Percentiles rank a stretch among this genome's conserved stretches.
These are phyloP conservation scores for Rhodotorula sp. DNA, from an alignment of 1,284 basidiomycete genomes.

Conservation along the genomic window DNA sequence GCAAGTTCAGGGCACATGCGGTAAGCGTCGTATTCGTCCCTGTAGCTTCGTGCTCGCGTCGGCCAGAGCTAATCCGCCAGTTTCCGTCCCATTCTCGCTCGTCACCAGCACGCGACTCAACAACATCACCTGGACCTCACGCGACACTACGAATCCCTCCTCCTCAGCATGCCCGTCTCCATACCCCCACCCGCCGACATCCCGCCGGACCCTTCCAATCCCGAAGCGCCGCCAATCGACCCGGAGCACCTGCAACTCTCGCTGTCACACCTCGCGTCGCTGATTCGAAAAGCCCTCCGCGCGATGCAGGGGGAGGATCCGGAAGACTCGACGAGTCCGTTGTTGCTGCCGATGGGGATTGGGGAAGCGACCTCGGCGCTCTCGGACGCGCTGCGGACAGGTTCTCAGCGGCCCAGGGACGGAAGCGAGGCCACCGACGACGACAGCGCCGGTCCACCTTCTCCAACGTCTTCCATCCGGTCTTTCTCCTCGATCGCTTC, in stretches of 20 bases:
- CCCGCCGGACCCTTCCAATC: slow-evolving; percentile 61
- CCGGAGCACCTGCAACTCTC: slow-evolving; percentile 59
- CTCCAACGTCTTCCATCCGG: slow-evolving; percentile 11
- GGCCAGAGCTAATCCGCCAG: no score
- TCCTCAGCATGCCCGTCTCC: slow-evolving; percentile 69
- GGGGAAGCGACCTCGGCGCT: slow-evolving; percentile 4
- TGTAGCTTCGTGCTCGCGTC: no score
- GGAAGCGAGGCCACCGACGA: not conserved
- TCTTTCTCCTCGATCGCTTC: slow-evolving; percentile 11
- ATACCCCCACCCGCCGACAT: slow-evolving; percentile 48
- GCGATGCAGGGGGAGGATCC: slow-evolving; percentile 67
- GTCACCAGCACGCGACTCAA: slow-evolving; percentile 74
- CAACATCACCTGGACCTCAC: slow-evolving; percentile 85
- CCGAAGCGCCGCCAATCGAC: slow-evolving; percentile 47
- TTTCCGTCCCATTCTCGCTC: no score
- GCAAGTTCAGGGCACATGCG: slow-evolving; percentile 87
- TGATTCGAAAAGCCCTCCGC: slow-evolving; percentile 69
- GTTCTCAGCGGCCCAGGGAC: not conserved
- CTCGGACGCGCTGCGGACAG: not conserved
- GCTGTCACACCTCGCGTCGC: slow-evolving; percentile 67
- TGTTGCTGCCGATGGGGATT: slow-evolving; percentile 15
- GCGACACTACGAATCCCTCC: slow-evolving; percentile 83
- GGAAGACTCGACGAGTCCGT: slow-evolving; percentile 34
- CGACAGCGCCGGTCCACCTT: slow-evolving; percentile 8
- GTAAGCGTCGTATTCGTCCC: slow-evolving; percentile 57